Percentiles rank a stretch among this genome's conserved stretches.
These are phyloP conservation scores for Zasmidium citrigriseum DNA, from an alignment of 2,329 filamentous ascomycete genomes.

Conservation along the genomic window DNA sequence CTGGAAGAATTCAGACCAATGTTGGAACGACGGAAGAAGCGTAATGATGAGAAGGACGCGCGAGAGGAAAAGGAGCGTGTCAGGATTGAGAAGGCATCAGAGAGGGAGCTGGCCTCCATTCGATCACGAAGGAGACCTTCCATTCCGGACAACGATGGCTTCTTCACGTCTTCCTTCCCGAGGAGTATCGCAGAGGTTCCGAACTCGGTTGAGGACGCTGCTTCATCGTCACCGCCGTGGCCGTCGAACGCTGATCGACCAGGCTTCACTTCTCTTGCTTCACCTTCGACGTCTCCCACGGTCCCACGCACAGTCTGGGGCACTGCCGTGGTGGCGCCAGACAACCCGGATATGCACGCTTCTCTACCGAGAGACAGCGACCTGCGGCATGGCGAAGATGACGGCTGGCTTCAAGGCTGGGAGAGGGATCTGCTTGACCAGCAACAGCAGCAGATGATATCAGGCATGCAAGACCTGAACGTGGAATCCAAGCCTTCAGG, in stretches of 20 bases:
- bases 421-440: constrained; percentile 73
- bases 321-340: constrained; percentile 66
- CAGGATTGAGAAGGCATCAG: constrained; percentile 78
- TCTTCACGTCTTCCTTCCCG: constrained; percentile 31
- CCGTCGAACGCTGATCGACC: constrained; percentile 59
- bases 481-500: constrained; percentile 45
- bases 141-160: constrained; percentile 45
- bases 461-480: constrained; percentile 19
- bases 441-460: constrained; percentile 45
- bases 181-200: constrained; percentile 30
- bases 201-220: constrained; percentile 10
- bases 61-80: constrained; percentile 84
- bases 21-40: constrained; percentile 72
- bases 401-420: constrained; percentile 86
- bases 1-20: constrained; percentile 76
- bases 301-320: constrained; percentile 86
- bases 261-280: constrained; percentile 69
- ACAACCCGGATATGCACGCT: constrained; percentile 57
- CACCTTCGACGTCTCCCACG: constrained; percentile 78
- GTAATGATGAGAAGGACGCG: constrained; percentile 78
- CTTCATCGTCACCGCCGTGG: constrained; percentile 45
- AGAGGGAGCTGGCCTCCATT: constrained; percentile 67
- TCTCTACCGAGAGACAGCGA: constrained; percentile 41
- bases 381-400: constrained; percentile 53
- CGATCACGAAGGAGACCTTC: constrained; percentile 60